phyloP scores from a whole-genome alignment of 257 asterid genomes.

The Handroanthus guayacan region DNA sequence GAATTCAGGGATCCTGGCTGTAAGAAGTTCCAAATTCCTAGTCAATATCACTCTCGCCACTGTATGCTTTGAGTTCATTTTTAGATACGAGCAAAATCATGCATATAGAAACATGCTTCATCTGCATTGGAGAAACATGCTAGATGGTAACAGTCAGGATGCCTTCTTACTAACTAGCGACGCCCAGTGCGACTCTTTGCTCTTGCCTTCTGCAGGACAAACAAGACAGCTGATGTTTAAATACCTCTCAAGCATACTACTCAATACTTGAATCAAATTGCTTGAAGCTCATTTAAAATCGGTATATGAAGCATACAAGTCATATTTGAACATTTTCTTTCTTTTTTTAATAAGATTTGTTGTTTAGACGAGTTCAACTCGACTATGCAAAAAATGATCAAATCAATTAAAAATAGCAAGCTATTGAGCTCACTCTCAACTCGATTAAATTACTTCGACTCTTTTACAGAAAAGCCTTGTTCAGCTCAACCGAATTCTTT shows the following conservation, averaged over 20 bases:
- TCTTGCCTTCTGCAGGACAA: conserved; percentile 70
- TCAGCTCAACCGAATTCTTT: neutral
- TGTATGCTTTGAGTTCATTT: conserved; percentile 16
- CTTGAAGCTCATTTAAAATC: neutral
- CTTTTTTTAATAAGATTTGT: neutral
- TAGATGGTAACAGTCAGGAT: neutral
- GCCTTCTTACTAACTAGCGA: conserved; percentile 49
- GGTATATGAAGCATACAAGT: neutral
- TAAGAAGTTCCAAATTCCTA: conserved; percentile 2
- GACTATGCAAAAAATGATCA: neutral
- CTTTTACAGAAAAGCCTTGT: neutral
- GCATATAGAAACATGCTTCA: conserved; percentile 23
- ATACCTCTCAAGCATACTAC: neutral
- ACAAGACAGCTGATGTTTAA: conserved; percentile 19
- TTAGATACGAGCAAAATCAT: conserved; percentile 1
- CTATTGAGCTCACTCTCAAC: neutral
- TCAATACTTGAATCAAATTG: no score
- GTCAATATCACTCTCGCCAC: conserved; percentile 8
- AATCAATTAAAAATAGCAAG: neutral
- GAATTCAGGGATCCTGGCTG: neutral
- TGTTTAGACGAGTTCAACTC: neutral
- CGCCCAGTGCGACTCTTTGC: conserved; percentile 74
- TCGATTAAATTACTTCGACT: neutral
- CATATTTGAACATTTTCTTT: neutral
- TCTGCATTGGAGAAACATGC: conserved; percentile 7